These are phyloP conservation scores for Plasmodium reichenowi DNA, from an alignment of 169 alveolate genomes.

Conservation along the genomic window DNA sequence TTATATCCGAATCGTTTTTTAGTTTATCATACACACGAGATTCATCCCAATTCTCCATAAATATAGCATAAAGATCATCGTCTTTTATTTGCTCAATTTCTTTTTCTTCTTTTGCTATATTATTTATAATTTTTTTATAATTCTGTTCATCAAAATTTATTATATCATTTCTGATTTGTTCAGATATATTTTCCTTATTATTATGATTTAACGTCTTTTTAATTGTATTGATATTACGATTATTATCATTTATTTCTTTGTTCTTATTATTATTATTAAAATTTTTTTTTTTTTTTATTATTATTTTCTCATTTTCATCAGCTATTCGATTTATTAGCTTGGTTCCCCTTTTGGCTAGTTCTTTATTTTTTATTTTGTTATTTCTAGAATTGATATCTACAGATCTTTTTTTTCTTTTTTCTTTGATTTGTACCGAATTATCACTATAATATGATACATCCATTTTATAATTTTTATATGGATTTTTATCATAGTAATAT, in stretches of 20 bases:
- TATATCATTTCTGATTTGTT: conserved; percentile 44
- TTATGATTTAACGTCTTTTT: neutral
- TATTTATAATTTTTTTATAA: conserved; percentile 60
- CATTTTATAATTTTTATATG: conserved; percentile 10
- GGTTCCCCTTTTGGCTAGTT: neutral
- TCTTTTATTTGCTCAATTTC: conserved; percentile 75
- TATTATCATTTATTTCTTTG: neutral
- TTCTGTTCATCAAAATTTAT: conserved; percentile 60
- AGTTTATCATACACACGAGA: conserved; percentile 14
- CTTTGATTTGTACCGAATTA: conserved; percentile 26
- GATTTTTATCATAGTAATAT: conserved; percentile 23
- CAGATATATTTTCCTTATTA: neutral
- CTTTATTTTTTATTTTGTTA: neutral
- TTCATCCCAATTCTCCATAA: conserved; percentile 75
- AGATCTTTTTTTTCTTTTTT: neutral
- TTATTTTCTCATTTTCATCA: neutral
- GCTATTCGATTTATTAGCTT: too few species aligned
- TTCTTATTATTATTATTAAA: neutral
- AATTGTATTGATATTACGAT: neutral
- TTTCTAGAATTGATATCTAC: neutral
- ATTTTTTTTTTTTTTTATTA: neutral
- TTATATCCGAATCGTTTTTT: neutral
- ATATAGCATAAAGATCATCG: conserved; percentile 70
- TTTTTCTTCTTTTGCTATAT: conserved; percentile 64
- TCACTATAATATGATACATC: conserved; percentile 51